Evolutionary conservation across 192 early-diverging fungal species (phyloP).

Genomic region (Podochytrium sp.): DNA sequence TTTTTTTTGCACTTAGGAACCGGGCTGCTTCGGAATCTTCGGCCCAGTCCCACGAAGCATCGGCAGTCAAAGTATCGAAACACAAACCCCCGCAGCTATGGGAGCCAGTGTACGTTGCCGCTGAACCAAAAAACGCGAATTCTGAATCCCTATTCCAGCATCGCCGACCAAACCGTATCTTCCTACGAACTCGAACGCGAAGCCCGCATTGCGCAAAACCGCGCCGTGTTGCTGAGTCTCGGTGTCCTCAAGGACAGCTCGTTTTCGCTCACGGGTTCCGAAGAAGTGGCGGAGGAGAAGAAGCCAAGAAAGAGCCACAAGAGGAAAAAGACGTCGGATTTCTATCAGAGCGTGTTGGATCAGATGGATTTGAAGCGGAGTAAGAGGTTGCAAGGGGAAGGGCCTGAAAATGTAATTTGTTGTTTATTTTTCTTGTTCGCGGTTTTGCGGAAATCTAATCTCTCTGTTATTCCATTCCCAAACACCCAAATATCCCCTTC

Average conservation of each 20-base stretch:
- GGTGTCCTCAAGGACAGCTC: slow-evolving; percentile 15
- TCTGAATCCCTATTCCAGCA: not conserved
- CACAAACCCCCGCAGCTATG: slow-evolving; percentile 12
- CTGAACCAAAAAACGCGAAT: not conserved
- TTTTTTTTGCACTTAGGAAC: not conserved
- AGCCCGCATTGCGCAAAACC: slow-evolving; percentile 23
- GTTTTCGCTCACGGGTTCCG: not conserved
- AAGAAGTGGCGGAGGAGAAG: not conserved
- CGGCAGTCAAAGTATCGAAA: not conserved
- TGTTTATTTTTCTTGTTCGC: not conserved
- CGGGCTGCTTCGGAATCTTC: no score
- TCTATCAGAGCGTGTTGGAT: not conserved
- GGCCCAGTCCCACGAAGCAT: not conserved
- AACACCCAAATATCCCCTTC: not conserved
- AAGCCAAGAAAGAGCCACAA: slow-evolving; percentile 9
- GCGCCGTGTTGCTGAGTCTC: slow-evolving; percentile 3
- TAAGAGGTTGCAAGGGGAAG: slow-evolving; percentile 3
- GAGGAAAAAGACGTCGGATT: not conserved
- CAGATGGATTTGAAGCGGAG: slow-evolving; percentile 18
- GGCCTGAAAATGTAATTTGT: not conserved
- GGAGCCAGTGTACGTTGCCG: slow-evolving; percentile 12
- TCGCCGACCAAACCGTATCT: slow-evolving; percentile 15
- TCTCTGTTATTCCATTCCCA: not conserved
- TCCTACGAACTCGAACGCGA: slow-evolving; percentile 35
- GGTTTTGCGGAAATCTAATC: no score